These are phyloP conservation scores for Saccharomycopsis hybrid DNA, from an alignment of 1,139 yeast genomes.

Conservation along the genomic window DNA sequence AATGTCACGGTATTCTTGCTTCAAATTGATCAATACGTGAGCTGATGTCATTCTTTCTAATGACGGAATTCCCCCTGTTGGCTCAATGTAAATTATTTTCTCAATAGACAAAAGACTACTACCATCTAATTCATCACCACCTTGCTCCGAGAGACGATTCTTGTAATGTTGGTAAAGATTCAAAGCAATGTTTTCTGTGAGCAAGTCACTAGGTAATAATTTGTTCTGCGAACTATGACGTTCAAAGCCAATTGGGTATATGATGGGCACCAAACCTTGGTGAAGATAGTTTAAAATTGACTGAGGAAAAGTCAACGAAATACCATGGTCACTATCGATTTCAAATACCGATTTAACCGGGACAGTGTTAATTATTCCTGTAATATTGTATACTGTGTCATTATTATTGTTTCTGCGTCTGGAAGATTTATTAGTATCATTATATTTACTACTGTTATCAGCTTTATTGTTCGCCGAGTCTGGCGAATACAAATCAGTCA, in stretches of 20 bases:
- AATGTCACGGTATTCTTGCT: slow-evolving; percentile 73
- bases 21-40: slow-evolving; percentile 80
- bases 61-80: slow-evolving; percentile 86
- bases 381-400: background rate
- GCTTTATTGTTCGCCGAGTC: background rate
- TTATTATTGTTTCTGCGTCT: background rate
- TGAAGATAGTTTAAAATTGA: slow-evolving; percentile 10
- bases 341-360: slow-evolving; percentile 16
- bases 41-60: slow-evolving; percentile 74
- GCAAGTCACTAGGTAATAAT: slow-evolving; percentile 15
- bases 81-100: slow-evolving; percentile 72
- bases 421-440: background rate
- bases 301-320: slow-evolving; percentile 10
- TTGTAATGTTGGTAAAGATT: slow-evolving; percentile 13
- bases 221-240: slow-evolving; percentile 1
- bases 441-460: too few relatives aligned
- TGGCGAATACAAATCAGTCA: too few relatives aligned
- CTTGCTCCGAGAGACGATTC: background rate
- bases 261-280: slow-evolving; percentile 16
- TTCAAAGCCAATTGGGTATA: slow-evolving; percentile 17
- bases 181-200: slow-evolving; percentile 15
- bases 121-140: slow-evolving; percentile 2
- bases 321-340: slow-evolving; percentile 8
- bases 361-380: slow-evolving; percentile 6
- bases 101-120: slow-evolving; percentile 52